phyloP scores from a whole-genome alignment of 1,139 yeast species.

The Meyerozyma athensensis region DNA sequence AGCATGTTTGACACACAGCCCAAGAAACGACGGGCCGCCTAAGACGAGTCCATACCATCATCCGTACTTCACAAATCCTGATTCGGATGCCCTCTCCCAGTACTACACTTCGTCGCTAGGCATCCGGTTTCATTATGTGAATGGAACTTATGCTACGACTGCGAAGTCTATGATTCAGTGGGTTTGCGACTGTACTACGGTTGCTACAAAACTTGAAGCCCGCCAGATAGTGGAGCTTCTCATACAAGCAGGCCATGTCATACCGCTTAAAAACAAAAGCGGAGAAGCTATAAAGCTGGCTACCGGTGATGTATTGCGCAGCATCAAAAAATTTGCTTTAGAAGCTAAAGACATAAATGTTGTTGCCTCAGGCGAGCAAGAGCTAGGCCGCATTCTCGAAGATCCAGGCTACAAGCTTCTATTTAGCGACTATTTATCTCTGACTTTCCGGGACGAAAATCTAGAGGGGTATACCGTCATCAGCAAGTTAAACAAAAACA shows the following conservation, averaged over 20 bases:
- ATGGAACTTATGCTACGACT: constrained; percentile 49
- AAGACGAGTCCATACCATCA: constrained; percentile 65
- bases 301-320: constrained; percentile 19
- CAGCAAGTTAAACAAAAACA: constrained; percentile 30
- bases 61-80: constrained; percentile 81
- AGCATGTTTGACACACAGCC: neutral
- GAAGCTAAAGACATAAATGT: too few relatives aligned
- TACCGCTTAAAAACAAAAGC: constrained; percentile 11
- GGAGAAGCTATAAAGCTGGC: constrained; percentile 9
- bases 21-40: neutral
- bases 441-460: constrained; percentile 70
- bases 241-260: constrained; percentile 33
- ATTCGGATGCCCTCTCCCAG: constrained; percentile 75
- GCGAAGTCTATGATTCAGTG: constrained; percentile 84
- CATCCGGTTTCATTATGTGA: constrained; percentile 50
- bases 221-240: constrained; percentile 54
- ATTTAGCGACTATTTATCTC: constrained; percentile 59
- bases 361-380: too few relatives aligned
- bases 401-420: constrained; percentile 80
- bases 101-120: constrained; percentile 71
- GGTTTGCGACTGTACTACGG: constrained; percentile 85
- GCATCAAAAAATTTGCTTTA: constrained; percentile 17
- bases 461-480: constrained; percentile 65
- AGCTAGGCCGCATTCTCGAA: constrained; percentile 39
- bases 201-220: constrained; percentile 57